phyloP scores from a whole-genome alignment of 2,329 filamentous ascomycete genomes.

The Blumeriella jaapii region DNA sequence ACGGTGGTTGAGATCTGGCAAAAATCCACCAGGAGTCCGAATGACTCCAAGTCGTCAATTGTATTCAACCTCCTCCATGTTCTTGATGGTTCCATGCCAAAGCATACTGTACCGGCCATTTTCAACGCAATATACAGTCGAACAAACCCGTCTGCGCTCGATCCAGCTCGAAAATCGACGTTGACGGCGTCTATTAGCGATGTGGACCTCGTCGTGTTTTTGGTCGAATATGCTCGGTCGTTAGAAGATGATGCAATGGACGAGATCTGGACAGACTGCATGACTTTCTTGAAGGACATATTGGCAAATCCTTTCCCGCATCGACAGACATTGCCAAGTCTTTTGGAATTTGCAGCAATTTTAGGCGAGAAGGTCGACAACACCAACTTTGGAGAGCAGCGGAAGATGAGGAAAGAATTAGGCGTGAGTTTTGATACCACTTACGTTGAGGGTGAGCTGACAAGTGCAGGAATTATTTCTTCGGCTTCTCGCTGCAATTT shows the following conservation, averaged over 20 bases:
- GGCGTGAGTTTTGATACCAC: slow-evolving; percentile 51
- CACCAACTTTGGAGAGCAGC: slow-evolving; percentile 91
- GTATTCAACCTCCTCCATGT: slow-evolving; percentile 84
- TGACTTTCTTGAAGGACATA: slow-evolving; percentile 79
- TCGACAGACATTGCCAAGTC: slow-evolving; percentile 72
- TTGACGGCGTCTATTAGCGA: slow-evolving; percentile 78
- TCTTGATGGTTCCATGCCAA: slow-evolving; percentile 79
- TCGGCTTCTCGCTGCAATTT: slow-evolving; percentile 80
- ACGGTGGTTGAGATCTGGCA: slow-evolving; percentile 82
- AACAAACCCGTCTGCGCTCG: slow-evolving; percentile 72
- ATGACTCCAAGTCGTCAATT: slow-evolving; percentile 42
- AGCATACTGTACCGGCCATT: slow-evolving; percentile 82
- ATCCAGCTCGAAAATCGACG: slow-evolving; percentile 72
- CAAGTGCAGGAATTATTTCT: slow-evolving; percentile 70
- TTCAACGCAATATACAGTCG: slow-evolving; percentile 96
- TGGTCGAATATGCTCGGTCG: slow-evolving; percentile 81
- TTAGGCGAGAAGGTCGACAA: slow-evolving; percentile 94
- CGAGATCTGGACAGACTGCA: slow-evolving; percentile 94
- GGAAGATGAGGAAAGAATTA: slow-evolving; percentile 80
- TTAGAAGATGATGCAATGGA: slow-evolving; percentile 96
- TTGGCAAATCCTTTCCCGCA: slow-evolving; percentile 91
- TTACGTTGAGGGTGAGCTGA: slow-evolving; percentile 20
- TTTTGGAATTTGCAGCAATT: slow-evolving; percentile 82
- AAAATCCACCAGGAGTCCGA: slow-evolving; percentile 34
- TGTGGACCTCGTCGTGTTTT: slow-evolving; percentile 72